Percentiles rank a stretch among this genome's conserved stretches.
Conservation (phyloP, 768 basidiomycete genomes). For the Termitomyces sp. region DNA sequence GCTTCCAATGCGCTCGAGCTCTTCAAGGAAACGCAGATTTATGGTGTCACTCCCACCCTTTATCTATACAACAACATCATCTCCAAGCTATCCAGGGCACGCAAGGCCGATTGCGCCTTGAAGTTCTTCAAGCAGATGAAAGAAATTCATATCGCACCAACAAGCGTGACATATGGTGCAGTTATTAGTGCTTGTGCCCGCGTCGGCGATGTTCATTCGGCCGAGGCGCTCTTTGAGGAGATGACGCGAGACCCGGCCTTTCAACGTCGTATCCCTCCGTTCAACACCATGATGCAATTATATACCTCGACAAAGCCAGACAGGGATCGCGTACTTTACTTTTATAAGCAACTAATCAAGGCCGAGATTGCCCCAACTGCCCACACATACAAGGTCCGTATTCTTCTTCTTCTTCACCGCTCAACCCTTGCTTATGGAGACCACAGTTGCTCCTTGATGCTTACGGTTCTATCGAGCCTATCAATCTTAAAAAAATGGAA, state of each 20-base stretch:
- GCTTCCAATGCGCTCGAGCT: constrained; percentile 80
- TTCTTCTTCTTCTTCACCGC: not conserved
- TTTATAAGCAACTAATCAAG: constrained; percentile 58
- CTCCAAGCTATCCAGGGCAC: constrained; percentile 89
- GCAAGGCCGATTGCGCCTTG: constrained; percentile 87
- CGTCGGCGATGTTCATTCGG: constrained; percentile 81
- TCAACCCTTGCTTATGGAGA: constrained; percentile 3
- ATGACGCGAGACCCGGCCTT: constrained; percentile 73
- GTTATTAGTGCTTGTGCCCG: constrained; percentile 91
- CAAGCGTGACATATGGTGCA: constrained; percentile 92
- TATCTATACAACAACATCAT: constrained; percentile 98
- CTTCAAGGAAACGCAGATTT: constrained; percentile 69
- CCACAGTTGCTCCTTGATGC: constrained; percentile 79
- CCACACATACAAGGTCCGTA: constrained; percentile 89
- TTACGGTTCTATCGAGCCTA: constrained; percentile 80
- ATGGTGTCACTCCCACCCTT: constrained; percentile 69
- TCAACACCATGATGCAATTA: constrained; percentile 98
- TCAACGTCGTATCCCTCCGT: constrained; percentile 88
- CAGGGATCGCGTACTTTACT: constrained; percentile 68
- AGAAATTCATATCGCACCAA: constrained; percentile 48
- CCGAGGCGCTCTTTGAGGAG: constrained; percentile 79
- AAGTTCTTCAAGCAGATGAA: constrained; percentile 90
- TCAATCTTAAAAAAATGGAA: constrained; percentile 71
- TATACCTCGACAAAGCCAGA: constrained; percentile 90
- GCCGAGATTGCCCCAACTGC: constrained; percentile 69